Evolutionary conservation across 768 basidiomycete species (phyloP), one percentile per base, ranked within the genome.

Genomic region (Hemileccinum impolitum): DNA sequence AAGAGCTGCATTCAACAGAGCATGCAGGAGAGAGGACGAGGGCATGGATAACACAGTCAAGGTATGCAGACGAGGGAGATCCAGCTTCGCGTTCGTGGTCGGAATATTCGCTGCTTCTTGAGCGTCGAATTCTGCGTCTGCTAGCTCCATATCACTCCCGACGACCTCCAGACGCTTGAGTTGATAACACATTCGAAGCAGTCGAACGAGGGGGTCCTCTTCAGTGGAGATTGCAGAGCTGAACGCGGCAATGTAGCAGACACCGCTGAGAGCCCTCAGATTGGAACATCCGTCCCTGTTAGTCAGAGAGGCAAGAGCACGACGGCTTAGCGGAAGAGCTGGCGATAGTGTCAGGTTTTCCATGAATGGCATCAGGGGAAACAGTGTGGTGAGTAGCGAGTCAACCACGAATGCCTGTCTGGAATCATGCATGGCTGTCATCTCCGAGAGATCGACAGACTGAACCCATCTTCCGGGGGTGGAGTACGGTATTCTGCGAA

Each of bases 401-500:
- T 92, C 90, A 9, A 86, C 64, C 17, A 62, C 58, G 42, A 85
- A 73, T 21, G 75, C 70, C 45, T 84, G 75, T 32, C 48, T 56
- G 9, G 73, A 66, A 54, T 74, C 71, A 21, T 76, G 70, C 39
- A 59, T 61, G 56, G 70, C 73, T 38, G 63, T 56, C 30, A 89
- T 56, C 18, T 69, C 65, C 5, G 87, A 83, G 6, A 96, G 69
- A 65, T 95, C 86, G 19, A 96, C 73, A 10, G 63, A 66, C 50
- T 84, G 85, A 1, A 95, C 81, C 87, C 90, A 94, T 62, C 93
- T 77, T 25, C 93, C 93, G 2, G 93, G 93, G 0, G 86, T 78
- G 4, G 91, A 94, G 59, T 86, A 88, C 0, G 89, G 89, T 55
- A 89, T 91, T 43, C 93, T 79, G 44, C 89, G 81, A 48, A 95